Evolutionary conservation across 1,284 basidiomycete species (phyloP).

Genomic region (Volvariella surrecta): DNA sequence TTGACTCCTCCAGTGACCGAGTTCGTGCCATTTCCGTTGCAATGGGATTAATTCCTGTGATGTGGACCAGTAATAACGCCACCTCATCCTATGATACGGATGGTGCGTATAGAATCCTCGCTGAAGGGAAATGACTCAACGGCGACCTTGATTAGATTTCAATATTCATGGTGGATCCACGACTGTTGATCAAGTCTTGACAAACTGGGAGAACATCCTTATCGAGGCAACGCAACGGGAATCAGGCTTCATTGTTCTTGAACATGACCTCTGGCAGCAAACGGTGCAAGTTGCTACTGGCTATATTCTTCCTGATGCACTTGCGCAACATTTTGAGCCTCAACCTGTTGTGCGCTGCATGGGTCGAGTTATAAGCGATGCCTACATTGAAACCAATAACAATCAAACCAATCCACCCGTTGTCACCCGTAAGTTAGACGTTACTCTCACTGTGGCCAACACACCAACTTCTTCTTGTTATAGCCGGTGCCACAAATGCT

Average conservation of each 20-base stretch:
- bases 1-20: constrained; percentile 48
- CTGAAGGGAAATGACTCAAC: not conserved
- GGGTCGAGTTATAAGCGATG: constrained; percentile 43
- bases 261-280: constrained; percentile 66
- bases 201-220: constrained; percentile 60
- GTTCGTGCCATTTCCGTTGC: constrained; percentile 70
- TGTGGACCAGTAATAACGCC: constrained; percentile 60
- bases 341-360: constrained; percentile 62
- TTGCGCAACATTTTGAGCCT: constrained; percentile 54
- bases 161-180: constrained; percentile 61
- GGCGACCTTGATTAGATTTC: constrained; percentile 47
- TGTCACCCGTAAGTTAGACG: constrained; percentile 4
- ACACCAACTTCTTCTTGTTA: too few species aligned
- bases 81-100: constrained; percentile 55
- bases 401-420: constrained; percentile 46
- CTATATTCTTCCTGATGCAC: constrained; percentile 61
- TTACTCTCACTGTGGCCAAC: not conserved
- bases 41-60: constrained; percentile 59
- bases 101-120: constrained; percentile 26
- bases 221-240: constrained; percentile 37
- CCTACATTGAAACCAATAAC: constrained; percentile 64
- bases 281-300: constrained; percentile 63
- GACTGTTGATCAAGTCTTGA: constrained; percentile 46
- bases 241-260: constrained; percentile 67
- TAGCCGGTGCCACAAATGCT: too few species aligned